These are phyloP conservation scores for Cyclocybe cylindracea DNA, from an alignment of 768 basidiomycete genomes.

Conservation along the genomic window DNA sequence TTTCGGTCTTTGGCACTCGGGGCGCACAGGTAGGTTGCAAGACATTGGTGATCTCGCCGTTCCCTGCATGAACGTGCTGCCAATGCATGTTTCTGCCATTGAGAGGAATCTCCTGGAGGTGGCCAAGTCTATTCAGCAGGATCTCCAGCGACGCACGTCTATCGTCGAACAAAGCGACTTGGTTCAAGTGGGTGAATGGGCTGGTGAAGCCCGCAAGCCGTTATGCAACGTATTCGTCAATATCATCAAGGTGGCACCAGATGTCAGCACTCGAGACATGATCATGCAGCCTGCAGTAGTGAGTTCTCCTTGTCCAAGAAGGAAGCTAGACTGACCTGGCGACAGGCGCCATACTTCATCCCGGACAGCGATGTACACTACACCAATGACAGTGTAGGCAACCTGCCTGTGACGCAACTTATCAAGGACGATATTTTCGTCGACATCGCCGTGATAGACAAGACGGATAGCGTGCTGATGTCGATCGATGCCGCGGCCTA, in stretches of 20 bases:
- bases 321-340: not conserved
- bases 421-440: conserved; percentile 31
- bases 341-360: conserved; percentile 36
- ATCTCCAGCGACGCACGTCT: conserved; percentile 36
- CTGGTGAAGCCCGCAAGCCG: conserved; percentile 28
- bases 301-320: conserved; percentile 6
- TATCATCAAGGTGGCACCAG: conserved; percentile 36
- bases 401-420: conserved; percentile 20
- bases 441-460: conserved; percentile 25
- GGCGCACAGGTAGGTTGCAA: conserved; percentile 36
- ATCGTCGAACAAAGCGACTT: conserved; percentile 42
- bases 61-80: conserved; percentile 48
- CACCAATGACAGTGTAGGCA: conserved; percentile 13
- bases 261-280: conserved; percentile 11
- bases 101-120: conserved; percentile 22
- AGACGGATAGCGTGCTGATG: conserved; percentile 28
- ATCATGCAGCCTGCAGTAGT: conserved; percentile 37
- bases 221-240: conserved; percentile 48
- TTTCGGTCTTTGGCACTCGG: conserved; percentile 50
- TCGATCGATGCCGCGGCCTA: conserved; percentile 29
- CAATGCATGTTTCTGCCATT: conserved; percentile 30
- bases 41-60: conserved; percentile 38
- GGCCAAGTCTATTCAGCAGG: conserved; percentile 32
- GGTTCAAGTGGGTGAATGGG: conserved; percentile 35
- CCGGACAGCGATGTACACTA: conserved; percentile 19